A percentile compares a stretch with the other conserved stretches of the same genome.
phyloP scores from a whole-genome alignment of 2,329 filamentous ascomycete genomes.

The Chrysoporthe deuterocubensis region DNA sequence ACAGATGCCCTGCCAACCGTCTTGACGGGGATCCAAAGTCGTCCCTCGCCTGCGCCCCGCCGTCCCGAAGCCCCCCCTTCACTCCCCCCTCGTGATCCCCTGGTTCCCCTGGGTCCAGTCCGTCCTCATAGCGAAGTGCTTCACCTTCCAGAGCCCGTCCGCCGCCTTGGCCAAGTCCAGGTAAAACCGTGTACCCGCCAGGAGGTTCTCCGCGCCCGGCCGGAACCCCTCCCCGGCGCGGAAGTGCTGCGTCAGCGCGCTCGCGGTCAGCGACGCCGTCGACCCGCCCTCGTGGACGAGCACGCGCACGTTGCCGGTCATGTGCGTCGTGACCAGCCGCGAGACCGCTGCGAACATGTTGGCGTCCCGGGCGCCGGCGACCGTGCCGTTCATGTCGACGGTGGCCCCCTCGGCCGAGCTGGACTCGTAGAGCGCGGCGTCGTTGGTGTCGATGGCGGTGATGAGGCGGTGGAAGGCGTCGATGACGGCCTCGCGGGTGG shows the following conservation, averaged over 20 bases:
- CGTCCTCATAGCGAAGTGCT: background rate
- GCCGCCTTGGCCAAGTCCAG: conserved; percentile 8
- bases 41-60: background rate
- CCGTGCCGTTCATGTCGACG: conserved; percentile 30
- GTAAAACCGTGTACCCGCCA: conserved; percentile 3
- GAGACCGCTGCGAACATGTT: conserved; percentile 30
- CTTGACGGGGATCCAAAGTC: background rate
- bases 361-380: conserved; percentile 30
- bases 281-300: conserved; percentile 38
- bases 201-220: background rate
- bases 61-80: background rate
- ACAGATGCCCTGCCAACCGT: background rate
- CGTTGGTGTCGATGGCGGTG: conserved; percentile 35
- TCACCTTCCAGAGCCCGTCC: conserved; percentile 12
- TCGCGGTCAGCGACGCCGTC: conserved; percentile 10
- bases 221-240: conserved; percentile 5
- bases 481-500: conserved; percentile 37
- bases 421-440: conserved; percentile 37
- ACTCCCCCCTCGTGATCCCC: background rate
- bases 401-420: conserved; percentile 33
- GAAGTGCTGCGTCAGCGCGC: conserved; percentile 7
- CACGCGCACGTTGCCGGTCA: conserved; percentile 15
- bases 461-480: conserved; percentile 39
- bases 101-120: background rate
- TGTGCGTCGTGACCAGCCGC: conserved; percentile 34